Evolutionary conservation across 2,329 filamentous ascomycete species (phyloP).

Genomic region (Fusarium praegraminearum): DNA sequence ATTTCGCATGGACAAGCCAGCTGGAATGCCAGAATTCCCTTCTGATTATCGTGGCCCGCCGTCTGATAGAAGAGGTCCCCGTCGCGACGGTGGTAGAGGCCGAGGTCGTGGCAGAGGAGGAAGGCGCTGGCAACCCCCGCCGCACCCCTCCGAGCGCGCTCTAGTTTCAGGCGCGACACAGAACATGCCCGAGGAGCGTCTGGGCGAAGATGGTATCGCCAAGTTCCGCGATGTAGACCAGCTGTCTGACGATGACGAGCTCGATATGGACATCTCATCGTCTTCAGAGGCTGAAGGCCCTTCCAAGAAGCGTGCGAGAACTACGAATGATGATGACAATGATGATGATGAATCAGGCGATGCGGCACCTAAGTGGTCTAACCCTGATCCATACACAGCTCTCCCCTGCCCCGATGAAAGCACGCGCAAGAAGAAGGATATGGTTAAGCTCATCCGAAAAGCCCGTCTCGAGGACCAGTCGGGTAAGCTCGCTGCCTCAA

Average conservation of each 20-base stretch:
- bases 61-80: slow-evolving; percentile 37
- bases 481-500: slow-evolving; percentile 63
- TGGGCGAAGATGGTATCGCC: slow-evolving; percentile 60
- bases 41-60: slow-evolving; percentile 31
- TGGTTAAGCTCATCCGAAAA: slow-evolving; percentile 92
- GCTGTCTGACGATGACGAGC: slow-evolving; percentile 72
- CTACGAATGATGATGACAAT: slow-evolving; percentile 35
- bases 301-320: slow-evolving; percentile 54
- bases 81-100: slow-evolving; percentile 46
- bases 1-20: slow-evolving; percentile 65
- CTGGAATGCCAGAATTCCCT: slow-evolving; percentile 58
- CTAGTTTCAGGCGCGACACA: slow-evolving; percentile 60
- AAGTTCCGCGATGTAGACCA: slow-evolving; percentile 69
- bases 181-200: slow-evolving; percentile 58
- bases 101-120: slow-evolving; percentile 45
- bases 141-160: slow-evolving; percentile 62
- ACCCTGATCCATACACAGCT: slow-evolving; percentile 92
- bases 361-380: slow-evolving; percentile 85
- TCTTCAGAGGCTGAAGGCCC: slow-evolving; percentile 55
- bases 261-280: slow-evolving; percentile 72
- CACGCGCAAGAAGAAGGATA: slow-evolving; percentile 81
- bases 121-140: slow-evolving; percentile 53
- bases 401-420: slow-evolving; percentile 83
- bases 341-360: slow-evolving; percentile 53
- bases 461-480: slow-evolving; percentile 74